Conservation (phyloP, 257 asterid genomes). For the Anisodus acutangulus region DNA sequence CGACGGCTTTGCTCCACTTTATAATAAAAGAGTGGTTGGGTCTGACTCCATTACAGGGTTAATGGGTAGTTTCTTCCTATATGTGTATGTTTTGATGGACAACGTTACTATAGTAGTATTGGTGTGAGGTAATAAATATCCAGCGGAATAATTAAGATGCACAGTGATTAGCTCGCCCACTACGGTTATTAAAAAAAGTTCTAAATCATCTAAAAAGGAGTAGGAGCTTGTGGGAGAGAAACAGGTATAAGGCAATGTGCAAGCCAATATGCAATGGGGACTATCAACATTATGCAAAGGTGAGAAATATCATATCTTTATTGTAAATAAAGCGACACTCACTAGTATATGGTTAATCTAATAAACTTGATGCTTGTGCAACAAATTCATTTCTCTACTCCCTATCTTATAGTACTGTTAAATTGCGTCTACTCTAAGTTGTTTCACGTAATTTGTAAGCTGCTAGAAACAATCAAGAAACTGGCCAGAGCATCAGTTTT, state of each 20-base stretch:
- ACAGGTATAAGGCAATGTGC: background rate
- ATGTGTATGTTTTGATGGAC: background rate
- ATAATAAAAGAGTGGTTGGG: background rate
- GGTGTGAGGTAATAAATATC: background rate
- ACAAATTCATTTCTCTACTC: background rate
- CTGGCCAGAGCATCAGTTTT: background rate
- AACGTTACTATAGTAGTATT: background rate
- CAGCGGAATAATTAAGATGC: background rate
- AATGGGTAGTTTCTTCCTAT: background rate
- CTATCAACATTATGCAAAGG: background rate
- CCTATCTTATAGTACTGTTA: no score
- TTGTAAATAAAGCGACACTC: background rate
- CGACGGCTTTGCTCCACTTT: background rate
- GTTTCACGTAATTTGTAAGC: no score
- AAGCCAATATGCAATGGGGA: background rate
- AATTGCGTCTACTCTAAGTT: no score
- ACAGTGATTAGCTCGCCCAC: background rate
- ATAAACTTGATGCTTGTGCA: background rate
- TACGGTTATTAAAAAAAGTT: background rate
- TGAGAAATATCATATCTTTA: background rate
- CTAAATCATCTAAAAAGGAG: background rate
- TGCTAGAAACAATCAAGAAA: no score
- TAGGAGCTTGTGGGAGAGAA: background rate
- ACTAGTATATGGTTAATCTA: background rate
- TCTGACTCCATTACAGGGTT: background rate